Conservation (phyloP, 495 filamentous ascomycete genomes). For the Gamarada debralockiae region DNA sequence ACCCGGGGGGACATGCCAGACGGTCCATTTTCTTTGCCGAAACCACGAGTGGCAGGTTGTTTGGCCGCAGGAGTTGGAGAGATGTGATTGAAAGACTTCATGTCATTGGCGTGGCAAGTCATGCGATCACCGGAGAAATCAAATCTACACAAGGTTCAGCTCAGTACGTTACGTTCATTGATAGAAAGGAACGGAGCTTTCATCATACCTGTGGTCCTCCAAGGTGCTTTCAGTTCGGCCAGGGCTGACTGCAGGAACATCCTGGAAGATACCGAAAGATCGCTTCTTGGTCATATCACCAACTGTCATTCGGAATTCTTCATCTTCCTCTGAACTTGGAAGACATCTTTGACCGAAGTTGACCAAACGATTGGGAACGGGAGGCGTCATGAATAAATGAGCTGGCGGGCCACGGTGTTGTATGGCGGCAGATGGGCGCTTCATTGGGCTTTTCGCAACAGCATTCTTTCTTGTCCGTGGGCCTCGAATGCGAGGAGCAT, state of each 20-base stretch:
- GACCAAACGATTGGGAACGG: slow-evolving; percentile 17
- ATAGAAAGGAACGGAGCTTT: not conserved
- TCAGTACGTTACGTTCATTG: not conserved
- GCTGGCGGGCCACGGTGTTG: not conserved
- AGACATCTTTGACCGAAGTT: slow-evolving; percentile 5
- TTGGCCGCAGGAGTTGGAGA: slow-evolving; percentile 19
- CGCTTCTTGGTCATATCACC: slow-evolving; percentile 19
- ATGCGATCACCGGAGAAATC: slow-evolving; percentile 17
- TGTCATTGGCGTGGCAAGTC: not conserved
- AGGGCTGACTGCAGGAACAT: slow-evolving; percentile 26
- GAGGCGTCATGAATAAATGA: not conserved
- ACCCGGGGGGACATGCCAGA: not conserved
- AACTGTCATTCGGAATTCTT: slow-evolving; percentile 19
- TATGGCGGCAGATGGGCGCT: not conserved
- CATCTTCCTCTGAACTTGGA: slow-evolving; percentile 18
- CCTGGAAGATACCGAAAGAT: slow-evolving; percentile 31
- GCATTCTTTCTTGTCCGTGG: slow-evolving; percentile 1
- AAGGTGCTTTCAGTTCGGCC: slow-evolving; percentile 26
- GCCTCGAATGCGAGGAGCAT: slow-evolving; percentile 12
- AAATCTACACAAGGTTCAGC: slow-evolving; percentile 7
- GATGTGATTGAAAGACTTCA: not conserved
- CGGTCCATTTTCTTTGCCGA: slow-evolving; percentile 15
- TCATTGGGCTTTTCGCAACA: not conserved
- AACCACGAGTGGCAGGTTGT: slow-evolving; percentile 2
- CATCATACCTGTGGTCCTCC: slow-evolving; percentile 26